Percentiles rank a stretch among this genome's conserved stretches.
Evolutionary conservation across 2,329 filamentous ascomycete genomes (phyloP).

Genomic region (Alternaria sp.): DNA sequence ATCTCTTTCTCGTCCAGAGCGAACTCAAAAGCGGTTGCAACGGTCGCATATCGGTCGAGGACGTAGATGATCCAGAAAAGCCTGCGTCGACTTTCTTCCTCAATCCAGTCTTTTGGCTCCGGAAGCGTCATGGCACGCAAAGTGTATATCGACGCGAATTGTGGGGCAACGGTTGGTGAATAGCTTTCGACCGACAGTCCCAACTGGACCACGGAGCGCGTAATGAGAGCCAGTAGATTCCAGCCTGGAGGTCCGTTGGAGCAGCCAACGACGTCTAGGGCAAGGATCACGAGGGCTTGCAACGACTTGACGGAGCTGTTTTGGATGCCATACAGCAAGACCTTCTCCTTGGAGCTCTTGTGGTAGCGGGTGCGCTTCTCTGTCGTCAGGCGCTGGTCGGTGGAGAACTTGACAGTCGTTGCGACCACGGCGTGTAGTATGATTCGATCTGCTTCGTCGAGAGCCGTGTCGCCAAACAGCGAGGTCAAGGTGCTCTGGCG

Average conservation of each 20-base stretch:
- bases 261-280: constrained; percentile 82
- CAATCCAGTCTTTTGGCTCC: constrained; percentile 83
- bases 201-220: constrained; percentile 85
- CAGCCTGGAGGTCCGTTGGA: constrained; percentile 91
- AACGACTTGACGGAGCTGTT: constrained; percentile 88
- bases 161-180: constrained; percentile 78
- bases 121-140: constrained; percentile 84
- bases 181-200: constrained; percentile 84
- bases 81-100: constrained; percentile 84
- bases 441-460: constrained; percentile 83
- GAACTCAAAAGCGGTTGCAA: constrained; percentile 92
- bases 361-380: constrained; percentile 79
- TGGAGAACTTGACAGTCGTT: constrained; percentile 84
- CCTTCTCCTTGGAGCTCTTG: constrained; percentile 81
- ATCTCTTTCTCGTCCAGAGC: constrained; percentile 89
- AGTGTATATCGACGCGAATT: constrained; percentile 87
- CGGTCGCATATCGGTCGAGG: constrained; percentile 87
- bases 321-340: constrained; percentile 85
- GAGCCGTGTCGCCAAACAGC: constrained; percentile 73
- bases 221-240: constrained; percentile 90
- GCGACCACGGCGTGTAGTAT: constrained; percentile 89
- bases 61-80: constrained; percentile 96
- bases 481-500: constrained; percentile 81
- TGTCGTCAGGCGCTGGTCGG: constrained; percentile 75
- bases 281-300: constrained; percentile 86